phyloP scores from a whole-genome alignment of 768 basidiomycete species.

The Guyanaporus albipodus region DNA sequence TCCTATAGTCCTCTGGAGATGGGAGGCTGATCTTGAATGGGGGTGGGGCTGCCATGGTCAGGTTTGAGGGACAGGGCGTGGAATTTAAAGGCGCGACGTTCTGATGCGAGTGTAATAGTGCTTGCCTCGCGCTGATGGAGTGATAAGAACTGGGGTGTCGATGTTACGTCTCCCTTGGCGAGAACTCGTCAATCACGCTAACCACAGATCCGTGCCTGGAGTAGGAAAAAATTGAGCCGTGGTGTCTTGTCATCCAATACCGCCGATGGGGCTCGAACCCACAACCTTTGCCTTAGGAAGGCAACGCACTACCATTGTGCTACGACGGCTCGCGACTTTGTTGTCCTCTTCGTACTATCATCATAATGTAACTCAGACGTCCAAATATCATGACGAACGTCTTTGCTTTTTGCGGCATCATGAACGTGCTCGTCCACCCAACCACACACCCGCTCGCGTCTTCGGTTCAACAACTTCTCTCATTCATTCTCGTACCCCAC shows the following conservation, averaged over 20 bases:
- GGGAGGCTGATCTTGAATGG: conserved; percentile 55
- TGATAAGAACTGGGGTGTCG: neutral
- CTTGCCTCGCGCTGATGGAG: conserved; percentile 6
- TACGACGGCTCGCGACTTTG: conserved; percentile 30
- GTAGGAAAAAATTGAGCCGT: conserved; percentile 23
- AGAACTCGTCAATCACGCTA: too few relatives aligned
- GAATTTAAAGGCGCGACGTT: neutral
- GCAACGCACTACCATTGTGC: conserved; percentile 39
- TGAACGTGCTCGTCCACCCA: conserved; percentile 76
- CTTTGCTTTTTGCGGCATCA: too few relatives aligned
- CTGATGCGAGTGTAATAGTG: too few relatives aligned
- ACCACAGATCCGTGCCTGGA: too few relatives aligned
- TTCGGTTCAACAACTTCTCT: conserved; percentile 47
- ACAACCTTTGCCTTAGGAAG: conserved; percentile 39
- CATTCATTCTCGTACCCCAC: conserved; percentile 58
- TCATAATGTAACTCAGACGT: neutral
- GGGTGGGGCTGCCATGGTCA: conserved; percentile 15
- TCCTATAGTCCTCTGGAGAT: conserved; percentile 75
- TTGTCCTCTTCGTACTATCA: neutral
- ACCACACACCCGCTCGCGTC: conserved; percentile 55
- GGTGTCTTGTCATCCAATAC: conserved; percentile 22
- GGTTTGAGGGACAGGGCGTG: neutral
- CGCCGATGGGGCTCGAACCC: conserved; percentile 38
- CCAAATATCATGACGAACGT: too few relatives aligned
- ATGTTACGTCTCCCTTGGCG: too few relatives aligned